Evolutionary conservation across 306 rosid genomes (phyloP), one percentile per base, ranked within the genome.

Genomic region (Vicia faba): DNA sequence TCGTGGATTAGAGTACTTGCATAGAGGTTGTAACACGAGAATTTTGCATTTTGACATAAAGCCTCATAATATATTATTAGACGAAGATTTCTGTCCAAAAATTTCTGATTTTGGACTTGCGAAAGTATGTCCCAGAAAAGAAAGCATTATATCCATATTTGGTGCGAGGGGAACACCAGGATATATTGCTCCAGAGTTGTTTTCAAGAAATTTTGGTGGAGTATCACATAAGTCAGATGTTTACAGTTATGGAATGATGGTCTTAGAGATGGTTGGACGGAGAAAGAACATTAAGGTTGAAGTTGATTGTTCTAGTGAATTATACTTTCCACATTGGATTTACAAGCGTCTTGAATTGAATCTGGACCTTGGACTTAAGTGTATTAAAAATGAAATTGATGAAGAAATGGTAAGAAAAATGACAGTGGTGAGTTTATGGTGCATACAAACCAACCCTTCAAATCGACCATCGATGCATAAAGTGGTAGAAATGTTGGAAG

Each of bases 401-500:
- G 39, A 64, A 19, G 77, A 5, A 9, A 71, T 7, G 70, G 55
- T 70, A 1, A 69, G 70, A 51, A 83, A 80, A 40, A 44, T 84
- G 85, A 64, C 63, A 13, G 13, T 80, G n/a, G 81, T 66, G 38
- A 64, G 70, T 23, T 54, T 75, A 53, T 69, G 80, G 80, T 75
- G 80, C 66, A 75, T 75, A 11, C 79, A 59, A n/a, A 77, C 76
- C 1, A 12, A 80, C 2, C 82, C 84, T 4, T 64, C 72, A 11
- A 50, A 67, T n/a, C 49, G 80, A 1, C 84, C 82, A 19, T 4
- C 75, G 0, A 79, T 76, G 63, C 61, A 25, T 8, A 38, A 56
- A 63, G 87, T 73, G 11, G 80, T 77, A 11, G 79, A 77, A 19
- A 83, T 73, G 84, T 7, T 75, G 14, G 79, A 75, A 61, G 63